Conservation (phyloP, 306 rosid genomes). For the Oxytropis ochrocephala region DNA sequence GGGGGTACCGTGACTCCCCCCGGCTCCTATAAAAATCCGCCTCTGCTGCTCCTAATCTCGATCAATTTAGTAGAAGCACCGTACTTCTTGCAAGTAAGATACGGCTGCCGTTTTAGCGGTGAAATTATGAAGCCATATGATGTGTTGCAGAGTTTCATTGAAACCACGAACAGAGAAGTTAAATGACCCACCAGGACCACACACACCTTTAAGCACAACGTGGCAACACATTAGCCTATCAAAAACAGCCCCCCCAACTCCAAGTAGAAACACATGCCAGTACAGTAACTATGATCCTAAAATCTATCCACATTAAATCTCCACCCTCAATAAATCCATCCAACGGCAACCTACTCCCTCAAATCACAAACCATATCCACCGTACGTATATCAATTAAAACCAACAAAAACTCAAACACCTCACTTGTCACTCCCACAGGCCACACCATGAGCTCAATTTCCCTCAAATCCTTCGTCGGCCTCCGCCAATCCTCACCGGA, state of each 20-base stretch:
- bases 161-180: neutral
- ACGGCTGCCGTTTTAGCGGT: no score
- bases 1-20: no score
- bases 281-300: conserved; percentile 23
- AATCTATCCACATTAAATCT: conserved; percentile 58
- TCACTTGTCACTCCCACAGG: neutral
- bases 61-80: no score
- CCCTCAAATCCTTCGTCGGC: conserved; percentile 78
- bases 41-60: no score
- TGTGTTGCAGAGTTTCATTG: no score
- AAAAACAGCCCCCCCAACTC: neutral
- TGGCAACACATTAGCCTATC: conserved; percentile 35
- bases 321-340: conserved; percentile 33
- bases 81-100: no score
- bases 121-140: no score
- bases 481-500: conserved; percentile 77
- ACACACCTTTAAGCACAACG: conserved; percentile 20
- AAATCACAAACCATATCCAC: conserved; percentile 66
- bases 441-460: conserved; percentile 58
- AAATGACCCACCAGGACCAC: no score
- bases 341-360: conserved; percentile 25
- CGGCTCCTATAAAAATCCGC: no score
- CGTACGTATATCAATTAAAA: neutral
- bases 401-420: neutral
- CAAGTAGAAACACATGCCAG: neutral